Base-by-base conservation (phyloP, 2,329 filamentous ascomycete species). In the Alternaria brassicicola region DNA sequence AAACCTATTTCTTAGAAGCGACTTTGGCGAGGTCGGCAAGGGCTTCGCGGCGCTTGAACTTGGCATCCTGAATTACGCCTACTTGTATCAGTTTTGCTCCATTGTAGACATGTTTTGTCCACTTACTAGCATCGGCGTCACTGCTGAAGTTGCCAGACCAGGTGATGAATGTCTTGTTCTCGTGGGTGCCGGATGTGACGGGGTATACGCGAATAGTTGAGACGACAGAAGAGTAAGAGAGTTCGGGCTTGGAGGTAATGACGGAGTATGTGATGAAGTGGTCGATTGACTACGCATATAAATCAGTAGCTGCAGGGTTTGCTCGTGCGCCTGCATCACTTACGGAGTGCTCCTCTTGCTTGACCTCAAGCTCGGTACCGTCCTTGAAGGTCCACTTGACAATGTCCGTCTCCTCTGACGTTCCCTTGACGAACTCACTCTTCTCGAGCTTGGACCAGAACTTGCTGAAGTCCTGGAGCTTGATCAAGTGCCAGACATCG, bases 201-300 rank as follows among this genome's bases (percentile, higher is more conserved):
- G 87, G 78, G 76, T 85, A 89, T 74, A 81, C 83, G 67, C 87
- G 85, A 66, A 91, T 84, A 48, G 88, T 91, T 78, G 85, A 88
- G 65, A 90, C 80, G 52, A 88, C 87, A 45, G 83, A 85, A 47
- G 86, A 87, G 80, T 91, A 91, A 59, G 80, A 83, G 56, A 91
- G 80, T 62, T 86, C 84, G 9, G 88, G 88, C 77, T 86, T 80
- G 25, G 87, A 83, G 9, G 86, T 84, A 78, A 91, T 90, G 78
- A 90, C 81, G 62, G 84, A 87, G 83, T 90, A 91, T 59, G 88
- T 91, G 78, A 91, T 89, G 82, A 83, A 90, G 81, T 91, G 88
- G 75, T 90, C 86, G 80, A 91, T 88, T 9, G 56, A 59, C 56
- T 59, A 3, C 2, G 35, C 15, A 23, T 25, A 33, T n/a, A 13